These are phyloP conservation scores for Oryza glumipatula DNA, from an alignment of 176 grass and related monocot species.

Conservation along the genomic window DNA sequence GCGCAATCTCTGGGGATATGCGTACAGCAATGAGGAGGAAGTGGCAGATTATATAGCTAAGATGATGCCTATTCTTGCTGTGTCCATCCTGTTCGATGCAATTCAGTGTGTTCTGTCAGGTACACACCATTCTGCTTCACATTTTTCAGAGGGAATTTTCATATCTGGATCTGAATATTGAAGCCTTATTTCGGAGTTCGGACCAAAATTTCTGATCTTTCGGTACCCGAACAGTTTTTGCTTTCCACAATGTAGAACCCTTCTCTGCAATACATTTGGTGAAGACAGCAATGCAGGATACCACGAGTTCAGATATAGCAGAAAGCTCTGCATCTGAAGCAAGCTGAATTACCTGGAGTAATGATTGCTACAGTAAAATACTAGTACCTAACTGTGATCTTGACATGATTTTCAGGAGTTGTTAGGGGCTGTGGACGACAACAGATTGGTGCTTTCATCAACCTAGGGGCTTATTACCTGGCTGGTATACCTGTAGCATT, in stretches of 20 bases:
- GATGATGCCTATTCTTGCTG: neutral
- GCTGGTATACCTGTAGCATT: neutral
- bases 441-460: neutral
- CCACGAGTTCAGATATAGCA: neutral
- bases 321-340: neutral
- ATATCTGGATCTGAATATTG: too few species aligned
- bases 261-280: too few species aligned
- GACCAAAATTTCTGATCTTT: too few species aligned
- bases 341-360: neutral
- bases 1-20: neutral
- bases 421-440: constrained; percentile 3
- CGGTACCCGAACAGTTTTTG: too few species aligned
- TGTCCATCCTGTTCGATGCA: constrained; percentile 44
- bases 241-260: too few species aligned
- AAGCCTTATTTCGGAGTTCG: too few species aligned
- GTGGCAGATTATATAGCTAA: neutral
- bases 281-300: neutral
- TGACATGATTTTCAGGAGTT: neutral
- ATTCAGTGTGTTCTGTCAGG: constrained; percentile 59
- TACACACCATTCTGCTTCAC: neutral
- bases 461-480: neutral
- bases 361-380: neutral
- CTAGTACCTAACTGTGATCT: too few species aligned
- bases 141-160: too few species aligned
- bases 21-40: neutral